Percentiles rank a stretch among this genome's conserved stretches.
Evolutionary conservation across 495 filamentous ascomycete species (phyloP).

Genomic region (Neurospora tetrasperma): DNA sequence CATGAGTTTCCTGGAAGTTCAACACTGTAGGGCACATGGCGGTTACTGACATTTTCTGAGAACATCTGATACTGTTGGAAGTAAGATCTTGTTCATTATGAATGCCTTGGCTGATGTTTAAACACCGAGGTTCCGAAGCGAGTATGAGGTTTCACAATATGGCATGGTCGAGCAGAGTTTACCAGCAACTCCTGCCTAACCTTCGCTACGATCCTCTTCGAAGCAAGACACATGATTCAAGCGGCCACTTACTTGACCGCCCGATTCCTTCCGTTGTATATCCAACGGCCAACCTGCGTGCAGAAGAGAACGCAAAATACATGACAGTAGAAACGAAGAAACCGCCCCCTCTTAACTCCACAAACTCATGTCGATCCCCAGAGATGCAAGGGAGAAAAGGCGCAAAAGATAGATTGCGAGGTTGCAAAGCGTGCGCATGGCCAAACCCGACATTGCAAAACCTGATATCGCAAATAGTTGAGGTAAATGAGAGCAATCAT

Average conservation of each 20-base stretch:
- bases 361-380: neutral
- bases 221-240: neutral
- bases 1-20: neutral
- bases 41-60: neutral
- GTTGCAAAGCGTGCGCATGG: neutral
- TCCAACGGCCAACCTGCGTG: neutral
- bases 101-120: neutral
- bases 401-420: neutral
- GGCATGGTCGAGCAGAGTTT: neutral
- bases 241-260: neutral
- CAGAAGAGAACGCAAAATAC: neutral
- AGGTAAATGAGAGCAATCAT: neutral
- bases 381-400: neutral
- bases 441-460: neutral
- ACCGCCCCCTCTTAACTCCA: neutral
- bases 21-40: neutral
- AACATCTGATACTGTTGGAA: neutral
- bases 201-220: neutral
- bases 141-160: neutral
- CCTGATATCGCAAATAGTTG: neutral
- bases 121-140: neutral
- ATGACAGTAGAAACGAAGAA: neutral
- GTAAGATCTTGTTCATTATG: neutral
- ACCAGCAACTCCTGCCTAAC: neutral
- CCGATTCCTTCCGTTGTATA: neutral